A percentile compares a stretch with the other conserved stretches of the same genome.
These are phyloP conservation scores for Pythium rishiriense DNA, from an alignment of 352 stramenopile genomes.

Conservation along the genomic window DNA sequence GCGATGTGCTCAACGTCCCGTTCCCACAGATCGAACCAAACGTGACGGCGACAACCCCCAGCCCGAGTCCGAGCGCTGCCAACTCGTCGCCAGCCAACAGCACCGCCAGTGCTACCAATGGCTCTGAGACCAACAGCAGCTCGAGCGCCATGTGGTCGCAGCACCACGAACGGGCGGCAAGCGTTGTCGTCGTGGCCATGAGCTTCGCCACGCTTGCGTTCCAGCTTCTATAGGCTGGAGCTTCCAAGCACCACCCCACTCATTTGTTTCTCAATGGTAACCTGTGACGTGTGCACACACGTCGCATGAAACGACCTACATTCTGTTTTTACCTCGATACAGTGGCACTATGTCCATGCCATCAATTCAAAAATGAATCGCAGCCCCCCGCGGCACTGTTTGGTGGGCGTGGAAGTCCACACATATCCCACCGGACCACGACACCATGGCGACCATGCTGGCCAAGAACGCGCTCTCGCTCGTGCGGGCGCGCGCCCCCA, in stretches of 20 bases:
- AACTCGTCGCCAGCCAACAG: background rate
- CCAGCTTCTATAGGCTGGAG: conserved; percentile 1
- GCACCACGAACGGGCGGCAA: conserved; percentile 1
- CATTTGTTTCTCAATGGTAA: background rate
- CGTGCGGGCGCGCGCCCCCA: conserved; percentile 9
- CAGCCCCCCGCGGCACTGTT: background rate
- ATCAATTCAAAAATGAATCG: conserved; percentile 2
- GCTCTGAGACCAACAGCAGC: conserved; percentile 3
- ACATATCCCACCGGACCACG: background rate
- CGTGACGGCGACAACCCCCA: background rate
- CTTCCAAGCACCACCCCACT: background rate
- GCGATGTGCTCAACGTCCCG: conserved; percentile 6
- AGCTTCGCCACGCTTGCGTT: background rate
- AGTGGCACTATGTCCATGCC: background rate
- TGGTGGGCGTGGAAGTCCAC: background rate
- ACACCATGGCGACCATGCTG: conserved; percentile 25
- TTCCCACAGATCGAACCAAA: conserved; percentile 11
- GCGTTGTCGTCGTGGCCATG: background rate
- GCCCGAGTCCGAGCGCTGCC: background rate
- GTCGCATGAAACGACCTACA: background rate
- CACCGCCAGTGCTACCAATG: background rate
- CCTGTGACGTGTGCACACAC: conserved; percentile 17
- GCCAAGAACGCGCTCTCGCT: conserved; percentile 24
- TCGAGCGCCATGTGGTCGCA: background rate
- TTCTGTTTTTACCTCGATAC: background rate